Conservation (phyloP, 805 yeast species). For the Diddensiella caesifluorescens region DNA sequence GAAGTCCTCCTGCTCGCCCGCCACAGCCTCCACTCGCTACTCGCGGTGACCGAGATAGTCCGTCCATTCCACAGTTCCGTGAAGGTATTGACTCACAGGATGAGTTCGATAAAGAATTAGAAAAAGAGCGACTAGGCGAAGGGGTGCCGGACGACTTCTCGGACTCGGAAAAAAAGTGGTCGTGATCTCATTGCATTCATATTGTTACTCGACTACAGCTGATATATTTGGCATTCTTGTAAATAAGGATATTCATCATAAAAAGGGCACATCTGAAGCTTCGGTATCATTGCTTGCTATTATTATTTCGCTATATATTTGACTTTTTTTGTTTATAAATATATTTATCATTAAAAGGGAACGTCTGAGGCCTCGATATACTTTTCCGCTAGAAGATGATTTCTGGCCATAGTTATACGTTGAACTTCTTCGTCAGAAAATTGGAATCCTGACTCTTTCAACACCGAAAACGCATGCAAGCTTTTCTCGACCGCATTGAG, state of each 20-base stretch:
- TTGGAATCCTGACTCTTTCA: conserved; percentile 15
- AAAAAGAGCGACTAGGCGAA: conserved; percentile 21
- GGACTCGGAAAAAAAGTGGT: conserved; percentile 26
- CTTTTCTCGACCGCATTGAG: conserved; percentile 31
- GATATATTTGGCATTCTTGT: not conserved
- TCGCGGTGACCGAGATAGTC: too few relatives aligned
- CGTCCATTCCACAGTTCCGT: conserved; percentile 2
- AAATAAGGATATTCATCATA: not conserved
- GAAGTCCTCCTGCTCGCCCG: not conserved
- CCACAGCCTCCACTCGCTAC: too few relatives aligned
- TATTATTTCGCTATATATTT: not conserved
- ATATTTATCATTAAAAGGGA: conserved; percentile 5
- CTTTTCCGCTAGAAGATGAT: conserved; percentile 9
- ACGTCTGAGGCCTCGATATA: conserved; percentile 13
- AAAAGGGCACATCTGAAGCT: not conserved
- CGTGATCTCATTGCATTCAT: conserved; percentile 1
- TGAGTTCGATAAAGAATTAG: conserved; percentile 23
- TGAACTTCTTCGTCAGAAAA: conserved; percentile 15
- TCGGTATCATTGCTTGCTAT: not conserved
- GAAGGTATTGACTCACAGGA: conserved; percentile 10
- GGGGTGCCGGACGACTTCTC: conserved; percentile 23
- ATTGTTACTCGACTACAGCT: too few relatives aligned
- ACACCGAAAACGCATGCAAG: conserved; percentile 22
- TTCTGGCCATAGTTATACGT: conserved; percentile 5
- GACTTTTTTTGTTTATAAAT: not conserved